These are phyloP conservation scores for Wickerhamiella sergipiensis DNA, from an alignment of 805 yeast genomes.

Conservation along the genomic window DNA sequence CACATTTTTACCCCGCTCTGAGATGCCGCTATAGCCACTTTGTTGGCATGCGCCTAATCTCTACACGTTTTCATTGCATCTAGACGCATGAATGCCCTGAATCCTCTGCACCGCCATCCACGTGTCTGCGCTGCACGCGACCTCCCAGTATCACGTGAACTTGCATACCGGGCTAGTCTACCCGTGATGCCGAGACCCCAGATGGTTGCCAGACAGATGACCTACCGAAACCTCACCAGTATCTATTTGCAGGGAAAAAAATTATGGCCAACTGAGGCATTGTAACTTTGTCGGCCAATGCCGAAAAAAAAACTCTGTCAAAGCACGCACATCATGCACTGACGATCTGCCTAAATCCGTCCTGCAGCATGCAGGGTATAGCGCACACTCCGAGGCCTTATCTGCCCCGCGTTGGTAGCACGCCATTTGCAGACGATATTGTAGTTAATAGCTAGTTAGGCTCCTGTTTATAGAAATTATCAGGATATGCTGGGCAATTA, in stretches of 20 bases:
- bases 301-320: too few species aligned
- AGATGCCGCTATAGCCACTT: not conserved
- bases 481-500: too few species aligned
- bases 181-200: not conserved
- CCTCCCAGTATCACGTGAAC: not conserved
- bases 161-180: not conserved
- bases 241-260: too few species aligned
- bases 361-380: not conserved
- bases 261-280: not conserved
- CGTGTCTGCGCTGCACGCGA: not conserved
- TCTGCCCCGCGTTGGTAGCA: not conserved
- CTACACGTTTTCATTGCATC: not conserved
- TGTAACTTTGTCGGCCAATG: not conserved
- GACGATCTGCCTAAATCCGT: not conserved
- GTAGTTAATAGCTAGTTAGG: too few species aligned
- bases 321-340: not conserved
- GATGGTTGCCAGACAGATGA: too few species aligned
- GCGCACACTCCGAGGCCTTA: not conserved
- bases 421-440: not conserved
- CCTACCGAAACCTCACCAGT: too few species aligned
- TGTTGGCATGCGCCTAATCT: not conserved
- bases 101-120: not conserved
- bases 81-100: too few species aligned
- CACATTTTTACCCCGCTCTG: not conserved
- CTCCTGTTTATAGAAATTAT: too few species aligned